Percentiles rank a stretch among this genome's conserved stretches.
phyloP scores from a whole-genome alignment of 2,329 filamentous ascomycete genomes.

The Daldinia sp. region DNA sequence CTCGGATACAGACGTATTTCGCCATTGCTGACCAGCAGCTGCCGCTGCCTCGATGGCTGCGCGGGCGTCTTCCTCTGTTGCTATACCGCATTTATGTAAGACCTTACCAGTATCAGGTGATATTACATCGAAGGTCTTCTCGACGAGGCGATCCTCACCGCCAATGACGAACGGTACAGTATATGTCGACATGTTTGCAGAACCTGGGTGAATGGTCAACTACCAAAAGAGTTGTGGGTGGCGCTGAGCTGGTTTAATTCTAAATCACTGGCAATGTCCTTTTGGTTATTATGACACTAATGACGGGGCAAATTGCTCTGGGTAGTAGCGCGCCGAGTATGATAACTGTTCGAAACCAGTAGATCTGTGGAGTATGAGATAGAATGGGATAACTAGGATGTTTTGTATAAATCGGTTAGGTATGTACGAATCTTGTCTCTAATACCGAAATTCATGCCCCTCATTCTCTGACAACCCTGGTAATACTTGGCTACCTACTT shows the following conservation, averaged over 20 bases:
- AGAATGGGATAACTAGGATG: too few relatives aligned
- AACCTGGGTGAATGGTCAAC: slow-evolving; percentile 9
- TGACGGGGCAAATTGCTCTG: slow-evolving; percentile 1
- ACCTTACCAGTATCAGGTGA: slow-evolving; percentile 66
- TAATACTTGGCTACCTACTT: slow-evolving; percentile 6
- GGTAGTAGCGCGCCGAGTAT: slow-evolving; percentile 14
- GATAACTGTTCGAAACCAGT: slow-evolving; percentile 17
- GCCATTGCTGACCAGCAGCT: slow-evolving; percentile 73
- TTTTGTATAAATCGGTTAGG: slow-evolving; percentile 4
- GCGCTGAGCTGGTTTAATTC: slow-evolving; percentile 19
- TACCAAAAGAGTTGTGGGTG: slow-evolving; percentile 3
- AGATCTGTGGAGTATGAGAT: slow-evolving; percentile 12
- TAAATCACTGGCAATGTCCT: slow-evolving; percentile 7
- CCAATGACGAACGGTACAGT: slow-evolving; percentile 59
- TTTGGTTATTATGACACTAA: slow-evolving; percentile 27
- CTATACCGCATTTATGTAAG: slow-evolving; percentile 67
- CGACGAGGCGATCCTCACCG: slow-evolving; percentile 59
- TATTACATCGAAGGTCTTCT: slow-evolving; percentile 66
- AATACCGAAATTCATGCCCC: slow-evolving; percentile 33
- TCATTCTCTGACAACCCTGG: slow-evolving; percentile 29
- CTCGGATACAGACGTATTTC: slow-evolving; percentile 65
- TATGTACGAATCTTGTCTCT: slow-evolving; percentile 9
- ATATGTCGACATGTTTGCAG: slow-evolving; percentile 46
- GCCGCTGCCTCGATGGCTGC: slow-evolving; percentile 63
- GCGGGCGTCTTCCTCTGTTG: slow-evolving; percentile 65